Evolutionary conservation across 163 green algal genomes (phyloP).

Genomic region (Chlorella variabilis): DNA sequence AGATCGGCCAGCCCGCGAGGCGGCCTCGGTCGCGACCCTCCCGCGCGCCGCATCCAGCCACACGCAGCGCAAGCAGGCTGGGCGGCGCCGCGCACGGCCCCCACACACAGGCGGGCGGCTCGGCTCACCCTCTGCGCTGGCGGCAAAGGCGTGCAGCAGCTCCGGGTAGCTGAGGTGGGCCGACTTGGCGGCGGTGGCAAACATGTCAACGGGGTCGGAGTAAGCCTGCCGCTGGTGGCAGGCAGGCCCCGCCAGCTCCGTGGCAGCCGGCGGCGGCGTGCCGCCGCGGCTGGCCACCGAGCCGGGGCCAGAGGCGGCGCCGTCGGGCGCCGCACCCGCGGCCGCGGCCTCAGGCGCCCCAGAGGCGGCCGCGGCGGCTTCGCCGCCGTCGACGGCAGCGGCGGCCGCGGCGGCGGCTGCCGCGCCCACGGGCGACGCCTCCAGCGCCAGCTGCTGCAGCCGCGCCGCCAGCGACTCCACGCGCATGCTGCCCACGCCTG

Average conservation of each 20-base stretch:
- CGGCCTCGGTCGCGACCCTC: too few species aligned
- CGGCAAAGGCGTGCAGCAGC: constrained; percentile 39
- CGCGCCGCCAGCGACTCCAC: constrained; percentile 16
- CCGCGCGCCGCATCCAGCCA: too few species aligned
- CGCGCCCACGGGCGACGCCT: neutral
- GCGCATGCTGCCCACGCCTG: constrained; percentile 22
- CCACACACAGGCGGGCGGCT: too few species aligned
- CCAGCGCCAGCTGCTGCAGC: constrained; percentile 5
- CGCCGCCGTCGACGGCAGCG: neutral
- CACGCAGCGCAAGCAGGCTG: too few species aligned
- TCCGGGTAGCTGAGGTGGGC: constrained; percentile 25
- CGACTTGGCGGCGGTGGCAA: constrained; percentile 26
- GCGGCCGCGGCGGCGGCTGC: neutral
- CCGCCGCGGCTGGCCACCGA: neutral
- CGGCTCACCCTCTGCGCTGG: constrained; percentile 22
- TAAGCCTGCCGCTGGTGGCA: constrained; percentile 14
- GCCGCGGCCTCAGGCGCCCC: too few species aligned
- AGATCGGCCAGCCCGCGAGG: too few species aligned
- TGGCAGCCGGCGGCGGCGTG: constrained; percentile 2
- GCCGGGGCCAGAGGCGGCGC: neutral
- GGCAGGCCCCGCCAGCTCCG: constrained; percentile 13
- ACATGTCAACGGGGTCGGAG: constrained; percentile 29
- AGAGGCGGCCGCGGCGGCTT: neutral
- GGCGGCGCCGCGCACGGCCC: too few species aligned
- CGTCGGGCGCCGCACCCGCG: too few species aligned